Percentiles rank a stretch among this genome's conserved stretches.
Conservation (phyloP, 2,329 filamentous ascomycete genomes). For the Leptographium lundbergii region DNA sequence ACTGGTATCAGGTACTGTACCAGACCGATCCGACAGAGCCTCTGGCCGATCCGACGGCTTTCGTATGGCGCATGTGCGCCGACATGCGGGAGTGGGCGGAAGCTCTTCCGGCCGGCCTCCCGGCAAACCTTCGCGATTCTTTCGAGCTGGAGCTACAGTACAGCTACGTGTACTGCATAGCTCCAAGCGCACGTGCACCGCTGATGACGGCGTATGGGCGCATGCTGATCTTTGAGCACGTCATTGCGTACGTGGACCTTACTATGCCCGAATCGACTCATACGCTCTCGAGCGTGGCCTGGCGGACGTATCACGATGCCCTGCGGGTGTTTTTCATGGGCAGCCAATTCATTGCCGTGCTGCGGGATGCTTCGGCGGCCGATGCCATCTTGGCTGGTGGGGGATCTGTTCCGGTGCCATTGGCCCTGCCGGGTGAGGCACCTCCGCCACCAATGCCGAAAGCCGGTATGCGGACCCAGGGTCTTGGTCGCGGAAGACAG, state of each 20-base stretch:
- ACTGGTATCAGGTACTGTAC: constrained; percentile 81
- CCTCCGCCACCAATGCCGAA: constrained; percentile 41
- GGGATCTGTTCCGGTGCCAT: constrained; percentile 29
- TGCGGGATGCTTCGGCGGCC: constrained; percentile 36
- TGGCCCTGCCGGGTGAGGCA: constrained; percentile 31
- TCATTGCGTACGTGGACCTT: constrained; percentile 66
- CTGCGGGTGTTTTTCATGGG: constrained; percentile 69
- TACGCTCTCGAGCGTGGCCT: constrained; percentile 44
- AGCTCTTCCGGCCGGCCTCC: constrained; percentile 53
- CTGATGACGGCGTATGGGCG: constrained; percentile 65
- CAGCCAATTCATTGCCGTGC: constrained; percentile 47
- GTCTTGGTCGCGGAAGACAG: constrained; percentile 10
- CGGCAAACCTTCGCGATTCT: constrained; percentile 54
- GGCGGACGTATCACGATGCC: constrained; percentile 80
- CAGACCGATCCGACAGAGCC: constrained; percentile 55
- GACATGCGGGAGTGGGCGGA: constrained; percentile 74
- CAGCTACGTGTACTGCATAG: constrained; percentile 81
- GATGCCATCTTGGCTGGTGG: constrained; percentile 41
- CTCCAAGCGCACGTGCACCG: constrained; percentile 63
- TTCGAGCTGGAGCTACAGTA: constrained; percentile 85
- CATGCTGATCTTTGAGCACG: constrained; percentile 73
- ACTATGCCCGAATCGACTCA: constrained; percentile 53
- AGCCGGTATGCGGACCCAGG: constrained; percentile 5
- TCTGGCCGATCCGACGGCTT: constrained; percentile 55
- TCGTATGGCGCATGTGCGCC: constrained; percentile 64